phyloP scores from a whole-genome alignment of 768 basidiomycete genomes.

The Mycena metata region DNA sequence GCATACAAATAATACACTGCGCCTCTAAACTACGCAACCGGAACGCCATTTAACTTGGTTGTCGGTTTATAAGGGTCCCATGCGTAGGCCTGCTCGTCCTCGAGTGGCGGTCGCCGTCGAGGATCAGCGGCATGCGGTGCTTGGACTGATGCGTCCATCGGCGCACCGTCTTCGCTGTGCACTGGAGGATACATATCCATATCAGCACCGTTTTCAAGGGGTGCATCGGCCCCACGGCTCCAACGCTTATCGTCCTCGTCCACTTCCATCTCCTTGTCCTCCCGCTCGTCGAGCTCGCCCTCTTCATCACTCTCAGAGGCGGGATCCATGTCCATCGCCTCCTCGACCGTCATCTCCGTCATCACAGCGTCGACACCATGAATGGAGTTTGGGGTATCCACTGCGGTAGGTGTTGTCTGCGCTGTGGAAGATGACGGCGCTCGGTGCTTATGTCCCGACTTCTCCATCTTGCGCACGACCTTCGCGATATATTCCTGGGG shows the following conservation, averaged over 20 bases:
- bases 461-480: slow-evolving; percentile 77
- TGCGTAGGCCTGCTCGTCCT: slow-evolving; percentile 6
- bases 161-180: not conserved
- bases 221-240: no score
- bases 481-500: slow-evolving; percentile 89
- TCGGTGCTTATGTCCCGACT: slow-evolving; percentile 53
- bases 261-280: slow-evolving; percentile 34
- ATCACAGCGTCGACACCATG: slow-evolving; percentile 52
- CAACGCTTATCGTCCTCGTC: slow-evolving; percentile 30
- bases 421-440: slow-evolving; percentile 45
- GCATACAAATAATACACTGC: slow-evolving; percentile 38
- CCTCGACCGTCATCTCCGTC: slow-evolving; percentile 56
- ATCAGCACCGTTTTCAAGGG: slow-evolving; percentile 7
- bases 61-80: slow-evolving; percentile 26
- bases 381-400: slow-evolving; percentile 57
- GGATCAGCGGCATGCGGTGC: slow-evolving; percentile 24
- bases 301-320: slow-evolving; percentile 52
- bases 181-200: slow-evolving; percentile 12
- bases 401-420: slow-evolving; percentile 54
- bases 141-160: not conserved
- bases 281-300: slow-evolving; percentile 44
- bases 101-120: slow-evolving; percentile 36
- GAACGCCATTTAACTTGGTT: slow-evolving; percentile 19
- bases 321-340: slow-evolving; percentile 59
- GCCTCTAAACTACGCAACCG: slow-evolving; percentile 31